Percentiles rank a stretch among this genome's conserved stretches.
These are phyloP conservation scores for Arthrobotrys megalospora DNA, from an alignment of 2,329 filamentous ascomycete species.

Conservation along the genomic window DNA sequence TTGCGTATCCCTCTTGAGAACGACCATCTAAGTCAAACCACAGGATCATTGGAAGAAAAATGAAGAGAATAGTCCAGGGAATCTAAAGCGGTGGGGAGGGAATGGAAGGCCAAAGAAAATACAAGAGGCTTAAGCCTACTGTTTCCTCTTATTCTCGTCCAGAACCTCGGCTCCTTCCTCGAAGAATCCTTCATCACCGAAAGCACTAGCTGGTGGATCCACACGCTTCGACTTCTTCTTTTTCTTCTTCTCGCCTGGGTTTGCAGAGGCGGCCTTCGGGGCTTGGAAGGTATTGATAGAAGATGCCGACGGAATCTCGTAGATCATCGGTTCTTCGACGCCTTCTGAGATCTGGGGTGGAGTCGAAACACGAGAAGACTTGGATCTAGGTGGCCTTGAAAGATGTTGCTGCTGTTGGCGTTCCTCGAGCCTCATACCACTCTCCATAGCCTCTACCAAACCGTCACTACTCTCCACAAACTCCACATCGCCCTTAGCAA, in stretches of 20 bases:
- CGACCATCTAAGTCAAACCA: slow-evolving; percentile 7
- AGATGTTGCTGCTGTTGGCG: slow-evolving; percentile 14
- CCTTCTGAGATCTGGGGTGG: slow-evolving; percentile 72
- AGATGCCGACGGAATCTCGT: slow-evolving; percentile 75
- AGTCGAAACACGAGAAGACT: slow-evolving; percentile 39
- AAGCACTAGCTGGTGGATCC: slow-evolving; percentile 67
- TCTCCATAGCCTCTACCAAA: slow-evolving; percentile 69
- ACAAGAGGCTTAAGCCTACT: slow-evolving; percentile 22
- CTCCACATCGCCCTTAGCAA: slow-evolving; percentile 67
- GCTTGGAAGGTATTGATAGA: slow-evolving; percentile 73
- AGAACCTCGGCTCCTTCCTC: slow-evolving; percentile 93
- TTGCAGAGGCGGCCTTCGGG: slow-evolving; percentile 72
- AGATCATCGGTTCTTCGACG: slow-evolving; percentile 69
- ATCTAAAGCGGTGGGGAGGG: background rate
- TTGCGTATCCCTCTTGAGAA: slow-evolving; percentile 24
- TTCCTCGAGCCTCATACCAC: slow-evolving; percentile 66
- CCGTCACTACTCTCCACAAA: slow-evolving; percentile 67
- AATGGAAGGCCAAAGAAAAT: slow-evolving; percentile 11
- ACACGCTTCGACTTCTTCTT: slow-evolving; percentile 76
- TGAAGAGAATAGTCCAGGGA: background rate
- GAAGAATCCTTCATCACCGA: slow-evolving; percentile 83
- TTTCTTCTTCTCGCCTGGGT: slow-evolving; percentile 69
- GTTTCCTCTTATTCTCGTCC: slow-evolving; percentile 69
- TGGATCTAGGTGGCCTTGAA: slow-evolving; percentile 11
- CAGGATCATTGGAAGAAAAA: slow-evolving; percentile 7